Base-by-base conservation (phyloP, 2,329 filamentous ascomycete genomes). In the Aspergillus arachidicola region DNA sequence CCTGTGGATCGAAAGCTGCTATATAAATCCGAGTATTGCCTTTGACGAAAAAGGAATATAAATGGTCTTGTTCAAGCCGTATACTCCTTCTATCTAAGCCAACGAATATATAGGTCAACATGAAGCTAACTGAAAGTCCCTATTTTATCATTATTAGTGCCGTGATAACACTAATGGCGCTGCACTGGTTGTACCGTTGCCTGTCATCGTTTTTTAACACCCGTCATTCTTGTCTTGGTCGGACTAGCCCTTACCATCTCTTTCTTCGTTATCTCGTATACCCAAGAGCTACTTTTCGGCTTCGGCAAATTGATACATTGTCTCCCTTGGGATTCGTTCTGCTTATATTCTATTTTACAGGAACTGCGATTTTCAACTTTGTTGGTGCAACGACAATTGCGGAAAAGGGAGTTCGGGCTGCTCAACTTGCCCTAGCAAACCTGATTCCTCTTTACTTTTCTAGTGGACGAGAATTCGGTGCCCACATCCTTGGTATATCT, bases 261-360 rank as follows among this genome's bases (percentile, higher is more conserved):
- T 59, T 41, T 16, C 58, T 59, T 6, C 34, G 34, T 12, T 59
- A 59, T 41, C 26, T 59, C 1, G 58, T 43, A 23, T 59, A 59
- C 23, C 58, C 34, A 21, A 41, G 46, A n/a, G 19, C 53, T 11
- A 59, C 43, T 45, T 38, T 32, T n/a, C 36, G 34, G n/a, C 21
- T 59, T 30, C 4, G 21, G 11, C 34, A 36, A 3, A 23, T 59
- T 28, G 36, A 36, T 19, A 30, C 6, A 19, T 16, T 59, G 9
- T 59, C 58, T 7, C 58, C 48, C 6, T 50, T 59, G 14, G 34
- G 26, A 30, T 28, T n/a, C 2, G 32, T 54, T 9, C 3, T 12
- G 14, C 16, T 51, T 19, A 23, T 54, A 2, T 0, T 54, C 14
- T 61, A 61, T 30, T 38, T 57, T 57, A 41, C 19, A 2, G 51